These are phyloP conservation scores for Lodderomyces margitis DNA, from an alignment of 1,139 yeast genomes.

Conservation along the genomic window DNA sequence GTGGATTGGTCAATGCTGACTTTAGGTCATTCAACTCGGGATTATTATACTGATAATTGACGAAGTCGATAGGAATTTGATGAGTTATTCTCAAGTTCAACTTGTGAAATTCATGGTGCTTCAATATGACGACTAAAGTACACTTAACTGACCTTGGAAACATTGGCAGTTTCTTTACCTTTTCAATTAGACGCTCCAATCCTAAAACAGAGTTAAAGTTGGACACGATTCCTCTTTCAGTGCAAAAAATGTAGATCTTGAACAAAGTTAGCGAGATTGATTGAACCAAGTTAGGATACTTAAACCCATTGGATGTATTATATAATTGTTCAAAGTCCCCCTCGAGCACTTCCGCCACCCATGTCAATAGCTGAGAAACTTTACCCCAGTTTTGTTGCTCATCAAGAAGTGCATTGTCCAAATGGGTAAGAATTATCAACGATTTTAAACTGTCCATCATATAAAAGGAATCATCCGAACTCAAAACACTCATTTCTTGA, in stretches of 20 bases:
- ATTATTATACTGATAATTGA: background rate
- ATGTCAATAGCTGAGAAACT: conserved; percentile 27
- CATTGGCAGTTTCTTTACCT: background rate
- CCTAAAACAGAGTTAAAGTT: conserved; percentile 16
- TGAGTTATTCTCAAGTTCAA: background rate
- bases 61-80: background rate
- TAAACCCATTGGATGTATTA: conserved; percentile 6
- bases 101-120: background rate
- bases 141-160: conserved; percentile 1
- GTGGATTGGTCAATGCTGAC: background rate
- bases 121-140: background rate
- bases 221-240: conserved; percentile 18
- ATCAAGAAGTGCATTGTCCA: conserved; percentile 29
- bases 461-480: conserved; percentile 8
- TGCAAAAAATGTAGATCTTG: conserved; percentile 22
- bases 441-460: conserved; percentile 29
- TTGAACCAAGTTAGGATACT: conserved; percentile 16
- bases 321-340: conserved; percentile 7
- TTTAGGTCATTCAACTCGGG: conserved; percentile 1
- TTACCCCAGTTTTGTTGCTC: conserved; percentile 28
- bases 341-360: conserved; percentile 26
- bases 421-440: conserved; percentile 28
- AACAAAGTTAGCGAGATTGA: conserved; percentile 25
- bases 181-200: background rate
- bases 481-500: background rate